phyloP scores from a whole-genome alignment of 2,329 filamentous ascomycete genomes.

The Sporothrix phasma region DNA sequence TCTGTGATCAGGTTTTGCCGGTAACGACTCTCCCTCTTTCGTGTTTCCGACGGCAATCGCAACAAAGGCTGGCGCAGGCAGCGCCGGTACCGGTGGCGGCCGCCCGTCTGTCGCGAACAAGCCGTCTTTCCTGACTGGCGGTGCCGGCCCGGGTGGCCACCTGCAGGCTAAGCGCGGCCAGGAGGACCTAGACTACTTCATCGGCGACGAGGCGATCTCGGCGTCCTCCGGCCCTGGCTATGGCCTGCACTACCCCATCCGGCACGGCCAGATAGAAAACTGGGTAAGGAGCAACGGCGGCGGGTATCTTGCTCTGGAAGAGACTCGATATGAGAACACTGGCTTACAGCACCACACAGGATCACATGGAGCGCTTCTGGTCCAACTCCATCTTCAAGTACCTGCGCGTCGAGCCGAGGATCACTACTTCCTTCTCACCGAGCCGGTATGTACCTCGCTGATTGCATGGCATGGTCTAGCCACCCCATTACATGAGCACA shows the following conservation, averaged over 20 bases:
- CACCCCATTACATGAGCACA: no score
- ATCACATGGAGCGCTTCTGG: conserved; percentile 99
- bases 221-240: conserved; percentile 85
- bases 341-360: conserved; percentile 42
- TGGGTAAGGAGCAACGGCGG: conserved; percentile 53
- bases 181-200: conserved; percentile 97
- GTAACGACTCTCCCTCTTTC: conserved; percentile 98
- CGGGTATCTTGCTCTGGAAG: no score
- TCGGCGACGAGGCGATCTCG: conserved; percentile 87
- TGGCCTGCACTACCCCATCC: conserved; percentile 92
- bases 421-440: conserved; percentile 95
- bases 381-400: conserved; percentile 99
- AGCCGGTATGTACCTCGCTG: conserved; percentile 58
- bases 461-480: neutral
- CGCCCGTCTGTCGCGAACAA: conserved; percentile 88
- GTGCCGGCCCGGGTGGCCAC: conserved; percentile 72
- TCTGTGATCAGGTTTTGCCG: conserved; percentile 68
- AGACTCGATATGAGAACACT: no score
- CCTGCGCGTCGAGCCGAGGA: conserved; percentile 96
- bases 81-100: conserved; percentile 72
- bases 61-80: conserved; percentile 70
- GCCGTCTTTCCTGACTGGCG: conserved; percentile 87
- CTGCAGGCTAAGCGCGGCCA: conserved; percentile 88
- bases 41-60: conserved; percentile 98
- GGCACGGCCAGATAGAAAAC: conserved; percentile 97